Evolutionary conservation across 1,284 basidiomycete species (phyloP).

Genomic region (Ustilago esculenta): DNA sequence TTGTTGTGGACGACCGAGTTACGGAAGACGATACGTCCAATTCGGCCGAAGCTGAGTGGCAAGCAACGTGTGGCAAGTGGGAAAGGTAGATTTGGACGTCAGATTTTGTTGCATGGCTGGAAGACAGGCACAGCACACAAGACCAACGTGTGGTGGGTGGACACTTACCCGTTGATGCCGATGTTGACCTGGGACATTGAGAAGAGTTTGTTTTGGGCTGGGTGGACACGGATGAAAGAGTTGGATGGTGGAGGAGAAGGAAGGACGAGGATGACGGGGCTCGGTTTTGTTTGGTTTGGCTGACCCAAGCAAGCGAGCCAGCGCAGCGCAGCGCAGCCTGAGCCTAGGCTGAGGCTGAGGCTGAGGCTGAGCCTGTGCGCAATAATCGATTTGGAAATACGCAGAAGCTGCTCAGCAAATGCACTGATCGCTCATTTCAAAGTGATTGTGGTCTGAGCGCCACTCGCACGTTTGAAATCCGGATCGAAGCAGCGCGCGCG

Average conservation of each 20-base stretch:
- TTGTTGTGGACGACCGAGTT: slow-evolving; percentile 71
- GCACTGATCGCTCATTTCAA: neutral
- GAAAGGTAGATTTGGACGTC: neutral
- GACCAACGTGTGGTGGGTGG: too few relatives aligned
- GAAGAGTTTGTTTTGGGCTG: slow-evolving; percentile 6
- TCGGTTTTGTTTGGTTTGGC: slow-evolving; percentile 9
- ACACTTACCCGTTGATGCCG: slow-evolving; percentile 64
- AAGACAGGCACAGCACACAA: too few relatives aligned
- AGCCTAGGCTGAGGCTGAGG: too few relatives aligned
- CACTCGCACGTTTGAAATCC: too few relatives aligned
- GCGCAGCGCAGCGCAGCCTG: too few relatives aligned
- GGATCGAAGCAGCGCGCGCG: too few relatives aligned
- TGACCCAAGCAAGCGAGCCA: too few relatives aligned
- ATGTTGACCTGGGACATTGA: slow-evolving; percentile 56
- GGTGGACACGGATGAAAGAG: slow-evolving; percentile 16
- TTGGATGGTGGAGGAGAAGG: slow-evolving; percentile 33
- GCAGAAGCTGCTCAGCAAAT: too few relatives aligned
- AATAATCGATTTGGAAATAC: slow-evolving; percentile 12
- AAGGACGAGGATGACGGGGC: slow-evolving; percentile 5
- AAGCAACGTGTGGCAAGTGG: neutral
- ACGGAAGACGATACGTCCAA: slow-evolving; percentile 82
- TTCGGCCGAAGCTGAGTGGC: slow-evolving; percentile 61
- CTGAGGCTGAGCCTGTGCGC: too few relatives aligned
- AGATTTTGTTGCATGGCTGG: too few relatives aligned
- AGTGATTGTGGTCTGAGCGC: too few relatives aligned